Conservation (phyloP, 148 eudicot genomes). For the Rhododendron simsii region DNA sequence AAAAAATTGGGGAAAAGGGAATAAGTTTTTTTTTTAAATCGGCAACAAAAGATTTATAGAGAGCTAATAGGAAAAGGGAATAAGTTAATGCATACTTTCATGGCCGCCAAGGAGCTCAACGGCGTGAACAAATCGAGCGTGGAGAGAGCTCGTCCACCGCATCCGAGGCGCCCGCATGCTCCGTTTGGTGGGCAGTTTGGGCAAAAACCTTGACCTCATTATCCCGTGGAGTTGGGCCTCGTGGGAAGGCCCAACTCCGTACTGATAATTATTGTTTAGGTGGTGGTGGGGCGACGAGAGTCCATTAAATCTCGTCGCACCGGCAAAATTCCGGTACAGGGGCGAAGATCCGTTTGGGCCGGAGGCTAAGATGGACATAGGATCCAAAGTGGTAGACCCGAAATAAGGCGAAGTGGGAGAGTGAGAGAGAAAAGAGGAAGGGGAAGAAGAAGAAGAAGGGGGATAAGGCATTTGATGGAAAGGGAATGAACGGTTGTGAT, state of each 20-base stretch:
- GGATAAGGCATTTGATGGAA: slow-evolving; percentile 22
- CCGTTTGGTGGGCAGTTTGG: slow-evolving; percentile 38
- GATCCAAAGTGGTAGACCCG: slow-evolving; percentile 21
- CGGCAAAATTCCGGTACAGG: slow-evolving; percentile 10
- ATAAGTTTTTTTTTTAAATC: too few species aligned
- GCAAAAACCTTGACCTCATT: slow-evolving; percentile 46
- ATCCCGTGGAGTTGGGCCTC: slow-evolving; percentile 19
- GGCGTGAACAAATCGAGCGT: slow-evolving; percentile 50
- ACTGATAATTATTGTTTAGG: slow-evolving; percentile 7
- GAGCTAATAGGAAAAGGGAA: neutral
- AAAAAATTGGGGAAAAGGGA: too few species aligned
- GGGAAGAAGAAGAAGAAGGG: neutral
- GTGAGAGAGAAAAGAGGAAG: neutral
- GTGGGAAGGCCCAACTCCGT: slow-evolving; percentile 22
- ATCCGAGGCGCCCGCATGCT: slow-evolving; percentile 58
- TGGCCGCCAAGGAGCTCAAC: slow-evolving; percentile 65
- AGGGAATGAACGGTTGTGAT: slow-evolving; percentile 38
- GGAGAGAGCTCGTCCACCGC: slow-evolving; percentile 57
- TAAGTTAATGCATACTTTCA: slow-evolving; percentile 33
- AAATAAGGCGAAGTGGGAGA: slow-evolving; percentile 14
- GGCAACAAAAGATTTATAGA: too few species aligned
- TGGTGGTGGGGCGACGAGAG: slow-evolving; percentile 13
- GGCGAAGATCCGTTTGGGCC: slow-evolving; percentile 18
- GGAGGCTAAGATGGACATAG: slow-evolving; percentile 23
- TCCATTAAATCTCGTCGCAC: slow-evolving; percentile 16